Percentiles rank a stretch among this genome's conserved stretches.
phyloP scores from a whole-genome alignment of 768 basidiomycete species.

The Lentinula sp. region DNA sequence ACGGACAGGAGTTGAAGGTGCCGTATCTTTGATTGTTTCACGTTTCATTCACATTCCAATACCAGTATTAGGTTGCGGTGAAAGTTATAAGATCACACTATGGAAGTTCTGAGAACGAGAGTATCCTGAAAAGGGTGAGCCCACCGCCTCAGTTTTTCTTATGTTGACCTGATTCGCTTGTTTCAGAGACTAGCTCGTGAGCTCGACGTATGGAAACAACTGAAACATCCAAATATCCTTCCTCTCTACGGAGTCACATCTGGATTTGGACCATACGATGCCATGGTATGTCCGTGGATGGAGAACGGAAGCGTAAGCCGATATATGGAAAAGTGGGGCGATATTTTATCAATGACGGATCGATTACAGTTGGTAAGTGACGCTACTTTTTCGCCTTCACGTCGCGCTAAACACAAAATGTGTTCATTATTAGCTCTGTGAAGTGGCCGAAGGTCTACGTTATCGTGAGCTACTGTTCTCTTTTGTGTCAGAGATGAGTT shows the following conservation, averaged over 20 bases:
- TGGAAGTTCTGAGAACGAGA: slow-evolving; percentile 23
- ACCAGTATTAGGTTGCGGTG: slow-evolving; percentile 23
- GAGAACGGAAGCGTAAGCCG: slow-evolving; percentile 30
- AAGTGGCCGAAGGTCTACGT: slow-evolving; percentile 30
- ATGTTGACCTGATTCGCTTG: neutral
- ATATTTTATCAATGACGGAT: slow-evolving; percentile 26
- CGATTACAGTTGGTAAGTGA: slow-evolving; percentile 26
- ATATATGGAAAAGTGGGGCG: slow-evolving; percentile 29
- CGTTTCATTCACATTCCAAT: neutral
- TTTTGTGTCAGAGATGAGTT: neutral
- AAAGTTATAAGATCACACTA: slow-evolving; percentile 31
- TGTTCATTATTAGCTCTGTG: slow-evolving; percentile 22
- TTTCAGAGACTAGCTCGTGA: slow-evolving; percentile 28
- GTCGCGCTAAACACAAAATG: too few species aligned
- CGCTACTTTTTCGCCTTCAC: too few species aligned
- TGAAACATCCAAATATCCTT: slow-evolving; percentile 33
- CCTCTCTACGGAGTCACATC: slow-evolving; percentile 27
- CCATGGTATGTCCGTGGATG: slow-evolving; percentile 37
- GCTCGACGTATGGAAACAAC: slow-evolving; percentile 28
- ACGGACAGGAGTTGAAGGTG: slow-evolving; percentile 9
- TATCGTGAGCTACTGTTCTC: slow-evolving; percentile 24
- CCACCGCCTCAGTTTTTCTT: neutral
- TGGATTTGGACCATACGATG: slow-evolving; percentile 29
- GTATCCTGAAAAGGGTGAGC: slow-evolving; percentile 23
- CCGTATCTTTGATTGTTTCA: neutral